Conservation (phyloP, 768 basidiomycete genomes). For the Phanerodontia chrysosporium region DNA sequence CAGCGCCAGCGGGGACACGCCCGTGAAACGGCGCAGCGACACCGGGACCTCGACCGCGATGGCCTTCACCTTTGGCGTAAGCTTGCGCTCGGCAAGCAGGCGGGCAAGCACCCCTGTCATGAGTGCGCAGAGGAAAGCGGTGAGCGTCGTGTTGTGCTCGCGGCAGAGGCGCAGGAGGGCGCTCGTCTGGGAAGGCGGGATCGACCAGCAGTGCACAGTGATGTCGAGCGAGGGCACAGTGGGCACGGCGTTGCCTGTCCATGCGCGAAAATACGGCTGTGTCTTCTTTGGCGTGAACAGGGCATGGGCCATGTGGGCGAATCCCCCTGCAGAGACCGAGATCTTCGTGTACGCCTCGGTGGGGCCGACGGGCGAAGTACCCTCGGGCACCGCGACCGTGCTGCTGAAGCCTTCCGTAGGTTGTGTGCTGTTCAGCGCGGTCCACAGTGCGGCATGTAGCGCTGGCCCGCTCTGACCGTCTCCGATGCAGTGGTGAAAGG, state of each 20-base stretch:
- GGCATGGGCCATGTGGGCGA: conserved; percentile 1
- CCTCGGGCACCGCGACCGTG: background rate
- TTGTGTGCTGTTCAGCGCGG: conserved; percentile 22
- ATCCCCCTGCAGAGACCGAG: background rate
- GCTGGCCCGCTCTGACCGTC: conserved; percentile 37
- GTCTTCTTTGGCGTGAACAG: conserved; percentile 1
- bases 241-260: conserved; percentile 9
- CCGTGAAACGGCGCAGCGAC: conserved; percentile 29
- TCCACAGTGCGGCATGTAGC: conserved; percentile 31
- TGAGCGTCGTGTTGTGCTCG: conserved; percentile 8
- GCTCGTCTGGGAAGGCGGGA: background rate
- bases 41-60: conserved; percentile 24
- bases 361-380: background rate
- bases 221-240: background rate
- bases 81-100: background rate
- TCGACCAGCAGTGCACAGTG: background rate
- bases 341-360: conserved; percentile 7
- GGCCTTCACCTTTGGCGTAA: background rate
- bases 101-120: background rate
- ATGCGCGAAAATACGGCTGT: background rate
- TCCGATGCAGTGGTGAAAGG: conserved; percentile 35
- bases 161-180: conserved; percentile 3
- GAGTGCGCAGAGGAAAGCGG: background rate
- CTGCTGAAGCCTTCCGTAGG: background rate
- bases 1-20: conserved; percentile 24